These are phyloP conservation scores for Arthrobotrys pseudoclavata DNA, from an alignment of 2,329 filamentous ascomycete genomes.

Conservation along the genomic window DNA sequence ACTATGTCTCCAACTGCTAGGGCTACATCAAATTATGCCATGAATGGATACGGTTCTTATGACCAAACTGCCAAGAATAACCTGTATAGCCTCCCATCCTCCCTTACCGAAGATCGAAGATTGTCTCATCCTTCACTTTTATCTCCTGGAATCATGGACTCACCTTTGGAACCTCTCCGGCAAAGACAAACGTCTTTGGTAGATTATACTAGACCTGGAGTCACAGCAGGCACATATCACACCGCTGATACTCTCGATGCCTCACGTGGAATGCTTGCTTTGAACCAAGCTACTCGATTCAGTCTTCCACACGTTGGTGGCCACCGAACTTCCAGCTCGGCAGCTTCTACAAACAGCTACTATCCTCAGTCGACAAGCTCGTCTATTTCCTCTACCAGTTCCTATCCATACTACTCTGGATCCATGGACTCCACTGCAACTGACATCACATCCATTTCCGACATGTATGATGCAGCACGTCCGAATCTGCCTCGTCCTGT, in stretches of 20 bases:
- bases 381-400: slow-evolving; percentile 86
- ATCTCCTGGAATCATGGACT: slow-evolving; percentile 68
- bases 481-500: slow-evolving; percentile 78
- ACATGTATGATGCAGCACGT: slow-evolving; percentile 49
- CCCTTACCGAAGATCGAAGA: slow-evolving; percentile 72
- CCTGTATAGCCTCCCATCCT: slow-evolving; percentile 60
- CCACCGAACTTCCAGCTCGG: slow-evolving; percentile 89
- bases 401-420: slow-evolving; percentile 86
- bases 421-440: slow-evolving; percentile 87
- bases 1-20: slow-evolving; percentile 49
- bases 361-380: slow-evolving; percentile 86
- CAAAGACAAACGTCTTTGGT: slow-evolving; percentile 74
- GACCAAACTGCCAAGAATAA: slow-evolving; percentile 55
- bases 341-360: slow-evolving; percentile 77
- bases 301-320: slow-evolving; percentile 41
- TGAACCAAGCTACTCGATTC: slow-evolving; percentile 75
- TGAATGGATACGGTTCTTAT: slow-evolving; percentile 52
- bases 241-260: slow-evolving; percentile 90
- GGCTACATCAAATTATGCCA: slow-evolving; percentile 23
- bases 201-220: slow-evolving; percentile 71
- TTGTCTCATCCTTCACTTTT: slow-evolving; percentile 87
- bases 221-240: slow-evolving; percentile 72
- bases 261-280: slow-evolving; percentile 91
- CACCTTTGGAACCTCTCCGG: slow-evolving; percentile 62
- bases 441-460: slow-evolving; percentile 87